Conservation (phyloP, 2,329 filamentous ascomycete species). For the Pseudopithomyces maydicus region DNA sequence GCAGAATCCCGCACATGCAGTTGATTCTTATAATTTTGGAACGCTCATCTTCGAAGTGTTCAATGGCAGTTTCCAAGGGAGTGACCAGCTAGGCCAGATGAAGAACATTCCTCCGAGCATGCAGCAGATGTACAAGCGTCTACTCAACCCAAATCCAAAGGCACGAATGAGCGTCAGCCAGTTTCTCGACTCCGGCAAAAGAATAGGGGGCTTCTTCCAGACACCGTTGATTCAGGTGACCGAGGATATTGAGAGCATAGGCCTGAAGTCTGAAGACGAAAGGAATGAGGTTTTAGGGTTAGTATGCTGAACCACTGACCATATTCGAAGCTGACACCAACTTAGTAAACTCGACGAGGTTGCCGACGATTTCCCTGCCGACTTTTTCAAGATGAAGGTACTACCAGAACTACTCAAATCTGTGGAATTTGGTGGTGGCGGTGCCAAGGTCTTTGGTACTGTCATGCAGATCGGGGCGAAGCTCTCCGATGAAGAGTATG, state of each 20-base stretch:
- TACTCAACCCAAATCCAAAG: conserved; percentile 89
- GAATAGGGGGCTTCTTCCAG: conserved; percentile 86
- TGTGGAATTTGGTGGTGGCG: conserved; percentile 96
- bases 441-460: conserved; percentile 84
- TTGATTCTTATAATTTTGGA: conserved; percentile 88
- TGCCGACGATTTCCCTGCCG: conserved; percentile 93
- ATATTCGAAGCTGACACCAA: conserved; percentile 12
- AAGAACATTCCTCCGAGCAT: conserved; percentile 86
- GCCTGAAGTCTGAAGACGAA: conserved; percentile 83
- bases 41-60: conserved; percentile 88
- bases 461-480: conserved; percentile 92
- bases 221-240: conserved; percentile 90
- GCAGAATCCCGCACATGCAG: conserved; percentile 76
- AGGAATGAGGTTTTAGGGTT: conserved; percentile 81
- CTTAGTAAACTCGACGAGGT: conserved; percentile 76
- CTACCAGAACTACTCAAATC: conserved; percentile 96
- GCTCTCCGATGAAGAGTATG: conserved; percentile 87
- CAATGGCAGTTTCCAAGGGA: conserved; percentile 78
- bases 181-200: conserved; percentile 87
- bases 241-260: conserved; percentile 89
- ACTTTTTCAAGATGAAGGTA: conserved; percentile 97
- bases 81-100: conserved; percentile 82
- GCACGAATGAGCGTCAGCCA: conserved; percentile 80
- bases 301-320: conserved; percentile 1
- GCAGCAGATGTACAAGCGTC: conserved; percentile 87